These are phyloP conservation scores for Phyllostachys edulis DNA, from an alignment of 176 grass and related monocot genomes.

Conservation along the genomic window DNA sequence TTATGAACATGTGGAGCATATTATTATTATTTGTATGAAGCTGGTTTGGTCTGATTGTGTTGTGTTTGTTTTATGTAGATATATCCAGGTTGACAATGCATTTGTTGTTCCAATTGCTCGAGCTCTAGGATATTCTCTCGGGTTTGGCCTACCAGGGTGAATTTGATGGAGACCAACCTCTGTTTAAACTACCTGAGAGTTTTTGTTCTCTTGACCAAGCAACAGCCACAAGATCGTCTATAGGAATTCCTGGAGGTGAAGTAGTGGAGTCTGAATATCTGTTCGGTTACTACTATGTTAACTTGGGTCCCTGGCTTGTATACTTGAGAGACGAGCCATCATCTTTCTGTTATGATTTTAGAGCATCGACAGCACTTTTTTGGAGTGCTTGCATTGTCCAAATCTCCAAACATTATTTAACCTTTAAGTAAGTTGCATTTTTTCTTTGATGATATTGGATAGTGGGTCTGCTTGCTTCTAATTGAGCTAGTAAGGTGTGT, in stretches of 20 bases:
- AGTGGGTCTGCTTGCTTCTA: no score
- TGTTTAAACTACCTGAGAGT: neutral
- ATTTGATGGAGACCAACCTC: neutral
- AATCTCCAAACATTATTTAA: neutral
- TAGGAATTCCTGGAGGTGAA: neutral
- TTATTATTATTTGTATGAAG: neutral
- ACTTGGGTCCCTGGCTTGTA: neutral
- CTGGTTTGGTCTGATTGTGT: neutral
- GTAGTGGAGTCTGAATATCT: neutral
- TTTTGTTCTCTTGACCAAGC: neutral
- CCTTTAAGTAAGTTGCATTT: neutral
- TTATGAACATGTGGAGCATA: neutral
- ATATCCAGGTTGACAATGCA: constrained; percentile 44
- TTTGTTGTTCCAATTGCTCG: constrained; percentile 33
- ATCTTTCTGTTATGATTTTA: neutral
- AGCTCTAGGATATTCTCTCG: constrained; percentile 23
- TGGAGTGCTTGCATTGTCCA: neutral
- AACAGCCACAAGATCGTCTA: neutral
- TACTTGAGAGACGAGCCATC: no score
- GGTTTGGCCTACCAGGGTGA: constrained; percentile 6
- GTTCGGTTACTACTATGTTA: neutral
- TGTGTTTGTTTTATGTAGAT: neutral
- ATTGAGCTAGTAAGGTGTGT: no score
- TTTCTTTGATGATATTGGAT: neutral
- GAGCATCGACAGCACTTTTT: no score